Evolutionary conservation across 2,329 filamentous ascomycete species (phyloP).

Genomic region (Paraconiothyrium brasiliense): DNA sequence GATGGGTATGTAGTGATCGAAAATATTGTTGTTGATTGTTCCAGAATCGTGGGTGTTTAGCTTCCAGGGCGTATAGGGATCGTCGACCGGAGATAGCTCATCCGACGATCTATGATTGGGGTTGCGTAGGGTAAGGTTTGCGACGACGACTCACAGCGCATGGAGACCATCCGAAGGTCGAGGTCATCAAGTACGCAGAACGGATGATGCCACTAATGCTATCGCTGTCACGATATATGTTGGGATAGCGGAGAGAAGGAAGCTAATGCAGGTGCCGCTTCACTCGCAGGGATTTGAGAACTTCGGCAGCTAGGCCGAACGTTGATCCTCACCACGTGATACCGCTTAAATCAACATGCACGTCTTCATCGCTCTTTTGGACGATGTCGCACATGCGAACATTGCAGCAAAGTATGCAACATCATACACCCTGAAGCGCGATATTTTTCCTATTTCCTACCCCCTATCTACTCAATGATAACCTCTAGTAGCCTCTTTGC

Average conservation of each 20-base stretch:
- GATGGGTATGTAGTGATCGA: not conserved
- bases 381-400: too few species aligned
- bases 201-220: not conserved
- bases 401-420: too few species aligned
- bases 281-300: not conserved
- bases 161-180: not conserved
- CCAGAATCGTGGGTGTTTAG: not conserved
- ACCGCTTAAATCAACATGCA: not conserved
- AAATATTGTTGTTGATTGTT: not conserved
- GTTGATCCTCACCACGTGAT: not conserved
- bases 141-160: not conserved
- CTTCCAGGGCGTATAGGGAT: not conserved
- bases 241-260: not conserved
- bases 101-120: not conserved
- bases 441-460: not conserved
- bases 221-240: not conserved
- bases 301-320: not conserved
- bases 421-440: not conserved
- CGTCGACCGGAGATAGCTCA: not conserved
- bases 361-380: too few species aligned
- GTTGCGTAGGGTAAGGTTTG: not conserved
- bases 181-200: not conserved
- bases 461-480: not conserved
- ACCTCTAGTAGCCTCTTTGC: not conserved
- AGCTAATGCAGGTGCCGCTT: not conserved